Percentiles rank a stretch among this genome's conserved stretches.
These are phyloP conservation scores for Neodidymelliopsis sp. DNA, from an alignment of 2,329 filamentous ascomycete species.

Conservation along the genomic window DNA sequence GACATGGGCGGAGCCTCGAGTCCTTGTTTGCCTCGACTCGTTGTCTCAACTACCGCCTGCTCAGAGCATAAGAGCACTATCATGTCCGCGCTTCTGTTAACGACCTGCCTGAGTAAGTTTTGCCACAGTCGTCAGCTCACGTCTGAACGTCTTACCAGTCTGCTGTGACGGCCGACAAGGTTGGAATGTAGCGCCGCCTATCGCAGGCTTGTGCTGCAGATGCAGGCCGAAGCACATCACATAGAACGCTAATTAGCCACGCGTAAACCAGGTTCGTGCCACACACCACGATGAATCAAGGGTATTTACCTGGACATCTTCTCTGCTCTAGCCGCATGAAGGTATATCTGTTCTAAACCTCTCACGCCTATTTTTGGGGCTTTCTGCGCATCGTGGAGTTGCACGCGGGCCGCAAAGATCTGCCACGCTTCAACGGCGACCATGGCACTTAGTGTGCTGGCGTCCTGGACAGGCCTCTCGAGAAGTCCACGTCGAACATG, in stretches of 20 bases:
- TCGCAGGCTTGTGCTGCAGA: constrained; percentile 18
- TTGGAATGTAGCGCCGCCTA: constrained; percentile 21
- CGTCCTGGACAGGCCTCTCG: constrained; percentile 11
- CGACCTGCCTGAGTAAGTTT: constrained; percentile 17
- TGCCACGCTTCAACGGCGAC: constrained; percentile 21
- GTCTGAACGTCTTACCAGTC: constrained; percentile 23
- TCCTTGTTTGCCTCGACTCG: constrained; percentile 4
- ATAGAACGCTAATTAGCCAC: constrained; percentile 29
- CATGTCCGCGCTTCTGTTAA: constrained; percentile 18
- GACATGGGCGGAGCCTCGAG: constrained; percentile 12
- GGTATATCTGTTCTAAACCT: constrained; percentile 31
- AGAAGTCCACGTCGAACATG: constrained; percentile 26
- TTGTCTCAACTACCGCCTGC: constrained; percentile 11
- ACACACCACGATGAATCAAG: constrained; percentile 13
- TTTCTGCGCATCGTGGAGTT: constrained; percentile 17
- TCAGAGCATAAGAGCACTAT: constrained; percentile 21
- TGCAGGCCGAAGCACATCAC: constrained; percentile 29
- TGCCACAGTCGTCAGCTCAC: constrained; percentile 19
- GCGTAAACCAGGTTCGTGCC: constrained; percentile 16
- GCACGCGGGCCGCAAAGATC: constrained; percentile 23
- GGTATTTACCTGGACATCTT: constrained; percentile 25
- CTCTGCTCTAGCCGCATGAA: constrained; percentile 20
- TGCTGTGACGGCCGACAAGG: constrained; percentile 23
- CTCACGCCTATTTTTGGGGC: constrained; percentile 41
- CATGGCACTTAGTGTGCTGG: constrained; percentile 19